These are phyloP conservation scores for Brasenia schreberi DNA, from an alignment of 164 flowering plant genomes.

Conservation along the genomic window DNA sequence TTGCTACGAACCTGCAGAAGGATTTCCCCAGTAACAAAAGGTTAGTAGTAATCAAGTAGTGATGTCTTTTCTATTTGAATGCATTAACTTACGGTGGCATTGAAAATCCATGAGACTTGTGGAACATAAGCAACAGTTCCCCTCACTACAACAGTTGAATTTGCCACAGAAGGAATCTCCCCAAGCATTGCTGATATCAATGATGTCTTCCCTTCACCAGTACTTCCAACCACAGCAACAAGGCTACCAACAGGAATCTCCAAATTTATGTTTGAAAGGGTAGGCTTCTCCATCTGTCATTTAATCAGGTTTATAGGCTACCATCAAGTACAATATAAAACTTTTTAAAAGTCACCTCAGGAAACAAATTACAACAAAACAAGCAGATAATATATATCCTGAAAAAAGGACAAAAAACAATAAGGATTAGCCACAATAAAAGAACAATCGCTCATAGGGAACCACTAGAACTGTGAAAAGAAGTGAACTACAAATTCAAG, in stretches of 20 bases:
- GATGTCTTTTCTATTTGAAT: not conserved
- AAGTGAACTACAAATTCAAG: too few relatives aligned
- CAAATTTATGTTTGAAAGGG: constrained; percentile 72
- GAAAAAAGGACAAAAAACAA: too few relatives aligned
- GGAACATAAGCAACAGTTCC: constrained; percentile 95
- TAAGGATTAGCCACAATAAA: too few relatives aligned
- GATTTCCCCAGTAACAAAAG: too few relatives aligned
- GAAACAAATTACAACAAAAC: too few relatives aligned
- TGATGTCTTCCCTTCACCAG: constrained; percentile 99
- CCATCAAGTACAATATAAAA: too few relatives aligned
- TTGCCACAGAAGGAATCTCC: constrained; percentile 63
- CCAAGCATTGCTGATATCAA: constrained; percentile 98
- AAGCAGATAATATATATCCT: too few relatives aligned
- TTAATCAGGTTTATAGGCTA: too few relatives aligned
- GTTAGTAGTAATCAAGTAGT: too few relatives aligned
- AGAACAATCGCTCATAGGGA: too few relatives aligned
- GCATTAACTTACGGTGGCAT: constrained; percentile 74
- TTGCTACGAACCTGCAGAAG: constrained; percentile 76
- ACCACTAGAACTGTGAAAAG: too few relatives aligned
- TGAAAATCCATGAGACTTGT: constrained; percentile 97
- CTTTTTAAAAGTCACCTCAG: too few relatives aligned
- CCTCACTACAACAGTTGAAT: constrained; percentile 52
- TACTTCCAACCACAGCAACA: constrained; percentile 91
- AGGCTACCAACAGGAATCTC: constrained; percentile 83
- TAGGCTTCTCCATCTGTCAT: constrained; percentile 71